Conservation (phyloP, 176 grass and related monocot species). For the Oryza nivara region DNA sequence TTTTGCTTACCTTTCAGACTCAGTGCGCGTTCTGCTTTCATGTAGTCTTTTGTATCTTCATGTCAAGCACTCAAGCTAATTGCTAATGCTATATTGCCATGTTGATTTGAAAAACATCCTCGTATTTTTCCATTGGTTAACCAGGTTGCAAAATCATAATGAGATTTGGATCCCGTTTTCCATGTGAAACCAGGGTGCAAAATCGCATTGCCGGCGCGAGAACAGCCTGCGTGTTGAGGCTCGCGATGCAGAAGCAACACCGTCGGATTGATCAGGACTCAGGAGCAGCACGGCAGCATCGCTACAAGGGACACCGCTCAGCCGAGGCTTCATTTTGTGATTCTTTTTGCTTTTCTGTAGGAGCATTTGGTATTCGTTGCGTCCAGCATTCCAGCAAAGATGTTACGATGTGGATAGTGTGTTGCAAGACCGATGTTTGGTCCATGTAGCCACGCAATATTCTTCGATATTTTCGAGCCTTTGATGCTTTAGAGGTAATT, state of each 20-base stretch:
- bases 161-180: conserved; percentile 12
- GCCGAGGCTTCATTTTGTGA: background rate
- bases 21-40: background rate
- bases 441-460: background rate
- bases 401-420: background rate
- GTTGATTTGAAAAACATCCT: background rate
- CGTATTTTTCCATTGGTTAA: background rate
- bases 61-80: background rate
- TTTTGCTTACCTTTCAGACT: background rate
- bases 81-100: background rate
- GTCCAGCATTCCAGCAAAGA: background rate
- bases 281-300: too few relatives aligned
- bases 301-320: background rate
- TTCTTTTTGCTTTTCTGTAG: background rate
- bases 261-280: conserved; percentile 1
- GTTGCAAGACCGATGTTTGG: background rate
- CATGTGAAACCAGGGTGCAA: conserved; percentile 62
- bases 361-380: background rate
- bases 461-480: background rate
- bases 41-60: background rate
- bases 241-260: conserved; percentile 27
- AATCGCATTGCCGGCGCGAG: conserved; percentile 69
- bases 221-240: conserved; percentile 79
- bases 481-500: background rate
- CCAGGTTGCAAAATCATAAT: background rate